Evolutionary conservation across 2,329 filamentous ascomycete genomes (phyloP), one percentile per base, ranked within the genome.

Genomic region (Verticillium albo-atrum): DNA sequence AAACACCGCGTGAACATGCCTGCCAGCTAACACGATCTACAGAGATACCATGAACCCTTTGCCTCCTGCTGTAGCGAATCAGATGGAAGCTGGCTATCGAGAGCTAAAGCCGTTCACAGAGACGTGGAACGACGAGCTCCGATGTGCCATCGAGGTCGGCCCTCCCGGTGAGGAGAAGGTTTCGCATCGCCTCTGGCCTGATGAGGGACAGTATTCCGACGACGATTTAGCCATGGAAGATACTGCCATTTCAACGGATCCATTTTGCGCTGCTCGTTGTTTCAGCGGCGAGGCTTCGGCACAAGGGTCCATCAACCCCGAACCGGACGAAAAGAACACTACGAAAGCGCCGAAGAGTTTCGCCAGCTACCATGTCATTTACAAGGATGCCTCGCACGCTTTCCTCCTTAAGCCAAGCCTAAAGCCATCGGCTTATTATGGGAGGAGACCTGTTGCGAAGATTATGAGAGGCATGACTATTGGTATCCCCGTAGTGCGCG

Each of bases 131-230:
- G 93, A 97, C 68, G 94, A 99, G 73, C 78, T 99, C 7, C 87
- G 89, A 64, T 96, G 92, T 72, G 96, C 95, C 5, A 82, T 97
- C 6, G 91, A 97, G 56, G 91, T 97, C 60, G 95, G 95, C 1
- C 88, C 94, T 1, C 80, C 89, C 10, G 95, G 94, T 1, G 95
- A 99, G 74, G 89, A 95, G 75, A 98, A 98, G 72, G 88, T 97
- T 7, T 85, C 91, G 0, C 87, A 97, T 73, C 86, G 81, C 35
- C 77, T 98, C 9, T 97, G 93, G 92, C 89, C 90, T 54, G 80
- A 83, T 2, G 68, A 72, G 66, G 65, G 66, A 32, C 64, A 70
- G 28, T 26, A 59, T n/a, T 66, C 17, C 23, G 37, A 57, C 17
- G 62, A 67, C 1, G 42, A 42, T 12, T 27, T 34, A 3, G 42